A percentile compares a stretch with the other conserved stretches of the same genome.
Conservation (phyloP, 352 stramenopile species). For the Phytopythium montanum region DNA sequence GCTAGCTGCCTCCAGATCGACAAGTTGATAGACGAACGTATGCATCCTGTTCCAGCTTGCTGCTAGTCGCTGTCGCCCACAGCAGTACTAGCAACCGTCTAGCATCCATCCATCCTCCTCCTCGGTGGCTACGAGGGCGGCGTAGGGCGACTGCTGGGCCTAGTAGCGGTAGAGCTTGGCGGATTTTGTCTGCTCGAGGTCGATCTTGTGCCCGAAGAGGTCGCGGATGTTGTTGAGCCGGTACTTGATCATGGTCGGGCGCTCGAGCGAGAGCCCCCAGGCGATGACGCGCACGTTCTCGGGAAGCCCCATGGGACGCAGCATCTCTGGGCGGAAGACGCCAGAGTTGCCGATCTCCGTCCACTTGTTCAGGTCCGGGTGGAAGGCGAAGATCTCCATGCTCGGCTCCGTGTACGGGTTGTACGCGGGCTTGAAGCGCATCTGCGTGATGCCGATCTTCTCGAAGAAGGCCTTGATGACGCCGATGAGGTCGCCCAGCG, state of each 20-base stretch:
- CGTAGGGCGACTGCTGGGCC: conserved; percentile 2
- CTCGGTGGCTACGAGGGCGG: background rate
- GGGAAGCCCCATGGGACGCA: conserved; percentile 97
- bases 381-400: conserved; percentile 99
- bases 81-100: conserved; percentile 10
- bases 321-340: conserved; percentile 99
- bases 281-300: conserved; percentile 99
- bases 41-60: conserved; percentile 6
- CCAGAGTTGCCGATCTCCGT: conserved; percentile 99
- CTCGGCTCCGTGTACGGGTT: conserved; percentile 99
- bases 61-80: background rate
- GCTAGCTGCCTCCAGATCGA: background rate
- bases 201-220: conserved; percentile 99
- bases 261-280: conserved; percentile 98
- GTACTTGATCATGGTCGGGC: conserved; percentile 99
- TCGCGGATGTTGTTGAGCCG: conserved; percentile 99
- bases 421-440: conserved; percentile 99
- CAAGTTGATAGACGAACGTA: conserved; percentile 6
- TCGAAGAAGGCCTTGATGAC: conserved; percentile 99
- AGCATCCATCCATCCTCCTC: conserved; percentile 3
- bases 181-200: conserved; percentile 94
- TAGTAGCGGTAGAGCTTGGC: conserved; percentile 89
- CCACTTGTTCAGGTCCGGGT: conserved; percentile 99
- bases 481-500: conserved; percentile 98
- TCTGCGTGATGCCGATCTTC: conserved; percentile 96